Conservation (phyloP, 2,329 filamentous ascomycete genomes). For the Trichoderma koningii region DNA sequence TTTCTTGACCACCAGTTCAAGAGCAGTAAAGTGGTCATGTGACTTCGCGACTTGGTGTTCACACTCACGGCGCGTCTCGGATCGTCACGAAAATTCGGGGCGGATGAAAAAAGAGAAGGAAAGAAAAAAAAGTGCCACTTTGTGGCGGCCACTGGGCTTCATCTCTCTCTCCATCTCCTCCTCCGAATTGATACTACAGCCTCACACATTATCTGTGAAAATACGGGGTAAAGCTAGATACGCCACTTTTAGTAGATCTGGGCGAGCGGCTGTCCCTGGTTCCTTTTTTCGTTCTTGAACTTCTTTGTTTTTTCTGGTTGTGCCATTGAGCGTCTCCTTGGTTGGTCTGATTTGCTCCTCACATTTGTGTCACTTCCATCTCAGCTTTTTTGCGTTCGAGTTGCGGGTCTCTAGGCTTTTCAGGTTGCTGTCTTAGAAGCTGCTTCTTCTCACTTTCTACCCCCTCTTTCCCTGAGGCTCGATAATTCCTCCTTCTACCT, state of each 20-base stretch:
- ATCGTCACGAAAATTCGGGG: conserved; percentile 19
- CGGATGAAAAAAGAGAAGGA: not conserved
- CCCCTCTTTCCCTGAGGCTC: conserved; percentile 8
- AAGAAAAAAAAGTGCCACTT: not conserved
- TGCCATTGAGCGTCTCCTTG: not conserved
- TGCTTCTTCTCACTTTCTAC: conserved; percentile 24
- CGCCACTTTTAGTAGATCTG: conserved; percentile 16
- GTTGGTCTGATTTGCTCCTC: not conserved
- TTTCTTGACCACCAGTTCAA: not conserved
- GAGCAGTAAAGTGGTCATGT: conserved; percentile 28
- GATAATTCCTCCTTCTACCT: conserved; percentile 19
- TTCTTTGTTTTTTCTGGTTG: not conserved
- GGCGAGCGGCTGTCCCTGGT: conserved; percentile 14
- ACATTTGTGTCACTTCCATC: conserved; percentile 27
- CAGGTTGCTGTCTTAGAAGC: conserved; percentile 22
- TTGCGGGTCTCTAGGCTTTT: not conserved
- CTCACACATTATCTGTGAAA: no score
- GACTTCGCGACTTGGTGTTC: conserved; percentile 28
- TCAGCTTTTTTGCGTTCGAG: conserved; percentile 24
- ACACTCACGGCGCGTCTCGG: conserved; percentile 24
- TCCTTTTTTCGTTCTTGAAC: not conserved
- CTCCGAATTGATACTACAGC: not conserved
- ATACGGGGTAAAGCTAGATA: not conserved
- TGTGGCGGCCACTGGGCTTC: conserved; percentile 22
- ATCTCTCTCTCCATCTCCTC: not conserved